Conservation (phyloP, 2,329 filamentous ascomycete genomes). For the Daldinia sp. region DNA sequence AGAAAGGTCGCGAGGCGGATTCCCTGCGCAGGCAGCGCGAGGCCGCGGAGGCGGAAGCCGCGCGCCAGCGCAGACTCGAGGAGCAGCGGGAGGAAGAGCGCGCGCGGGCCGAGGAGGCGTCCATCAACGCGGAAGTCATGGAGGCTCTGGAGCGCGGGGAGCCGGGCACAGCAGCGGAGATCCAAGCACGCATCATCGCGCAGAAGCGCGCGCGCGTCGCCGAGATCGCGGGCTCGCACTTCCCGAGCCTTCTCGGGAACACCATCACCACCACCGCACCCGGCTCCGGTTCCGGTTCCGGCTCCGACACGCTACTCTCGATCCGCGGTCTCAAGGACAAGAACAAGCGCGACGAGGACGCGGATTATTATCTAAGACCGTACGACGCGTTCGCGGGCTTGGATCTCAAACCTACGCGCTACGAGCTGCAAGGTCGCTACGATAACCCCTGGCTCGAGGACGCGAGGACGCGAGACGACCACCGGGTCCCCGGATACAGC, state of each 20-base stretch:
- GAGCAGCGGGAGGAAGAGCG: slow-evolving; percentile 77
- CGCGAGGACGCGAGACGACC: slow-evolving; percentile 72
- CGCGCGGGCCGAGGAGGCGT: slow-evolving; percentile 72
- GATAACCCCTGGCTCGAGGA: slow-evolving; percentile 78
- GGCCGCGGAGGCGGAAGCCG: slow-evolving; percentile 75
- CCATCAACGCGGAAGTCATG: slow-evolving; percentile 76
- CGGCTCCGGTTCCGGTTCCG: too few species aligned
- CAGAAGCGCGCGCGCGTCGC: slow-evolving; percentile 78
- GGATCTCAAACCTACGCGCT: slow-evolving; percentile 73
- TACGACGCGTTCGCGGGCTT: slow-evolving; percentile 92
- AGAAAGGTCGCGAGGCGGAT: slow-evolving; percentile 67
- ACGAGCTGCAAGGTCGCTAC: slow-evolving; percentile 67
- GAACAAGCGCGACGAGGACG: slow-evolving; percentile 58
- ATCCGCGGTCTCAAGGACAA: slow-evolving; percentile 85
- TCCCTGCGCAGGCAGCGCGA: slow-evolving; percentile 66
- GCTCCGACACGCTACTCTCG: slow-evolving; percentile 58
- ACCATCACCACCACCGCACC: too few species aligned
- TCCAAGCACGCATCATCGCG: slow-evolving; percentile 72
- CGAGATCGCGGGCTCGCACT: slow-evolving; percentile 55
- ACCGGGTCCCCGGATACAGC: slow-evolving; percentile 85
- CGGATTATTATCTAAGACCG: slow-evolving; percentile 81
- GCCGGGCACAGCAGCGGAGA: slow-evolving; percentile 69
- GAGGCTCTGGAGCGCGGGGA: slow-evolving; percentile 74
- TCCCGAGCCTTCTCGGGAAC: slow-evolving; percentile 42
- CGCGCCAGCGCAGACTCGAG: slow-evolving; percentile 70